Percentiles rank a stretch among this genome's conserved stretches.
Conservation (phyloP, 1,284 basidiomycete genomes). For the Ceratobasidium sp. region DNA sequence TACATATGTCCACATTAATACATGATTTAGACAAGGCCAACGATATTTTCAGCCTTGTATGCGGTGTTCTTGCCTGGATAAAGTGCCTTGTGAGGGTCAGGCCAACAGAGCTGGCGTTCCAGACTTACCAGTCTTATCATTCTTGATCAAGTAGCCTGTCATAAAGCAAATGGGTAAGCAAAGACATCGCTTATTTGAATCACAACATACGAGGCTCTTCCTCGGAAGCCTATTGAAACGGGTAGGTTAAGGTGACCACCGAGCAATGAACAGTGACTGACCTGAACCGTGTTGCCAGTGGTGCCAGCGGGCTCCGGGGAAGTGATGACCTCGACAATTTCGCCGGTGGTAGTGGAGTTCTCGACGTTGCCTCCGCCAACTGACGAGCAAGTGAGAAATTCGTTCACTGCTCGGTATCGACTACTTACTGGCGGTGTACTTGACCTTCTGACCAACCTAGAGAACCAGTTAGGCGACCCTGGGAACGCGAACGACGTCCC, state of each 20-base stretch:
- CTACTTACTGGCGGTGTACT: constrained; percentile 24
- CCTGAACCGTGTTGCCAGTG: constrained; percentile 21
- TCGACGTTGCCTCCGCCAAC: constrained; percentile 51
- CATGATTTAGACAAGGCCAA: neutral
- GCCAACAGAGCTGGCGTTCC: neutral
- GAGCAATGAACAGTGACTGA: neutral
- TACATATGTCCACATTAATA: no score
- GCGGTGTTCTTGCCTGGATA: constrained; percentile 9
- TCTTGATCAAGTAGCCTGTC: constrained; percentile 26
- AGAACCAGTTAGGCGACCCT: neutral
- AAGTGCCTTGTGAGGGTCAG: neutral
- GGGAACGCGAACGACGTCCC: neutral
- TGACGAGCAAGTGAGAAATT: neutral
- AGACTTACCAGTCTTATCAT: constrained; percentile 20
- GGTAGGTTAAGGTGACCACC: neutral
- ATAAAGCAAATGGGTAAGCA: neutral
- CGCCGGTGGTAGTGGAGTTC: constrained; percentile 48
- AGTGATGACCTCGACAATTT: constrained; percentile 53
- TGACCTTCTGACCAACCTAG: constrained; percentile 25
- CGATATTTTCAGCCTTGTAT: constrained; percentile 8
- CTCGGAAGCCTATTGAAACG: constrained; percentile 10
- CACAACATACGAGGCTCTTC: constrained; percentile 20
- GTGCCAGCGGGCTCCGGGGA: constrained; percentile 50
- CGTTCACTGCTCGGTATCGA: neutral
- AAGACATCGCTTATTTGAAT: neutral